A percentile compares a stretch with the other conserved stretches of the same genome.
These are phyloP conservation scores for Cubamyces lactineus DNA, from an alignment of 768 basidiomycete genomes.

Conservation along the genomic window DNA sequence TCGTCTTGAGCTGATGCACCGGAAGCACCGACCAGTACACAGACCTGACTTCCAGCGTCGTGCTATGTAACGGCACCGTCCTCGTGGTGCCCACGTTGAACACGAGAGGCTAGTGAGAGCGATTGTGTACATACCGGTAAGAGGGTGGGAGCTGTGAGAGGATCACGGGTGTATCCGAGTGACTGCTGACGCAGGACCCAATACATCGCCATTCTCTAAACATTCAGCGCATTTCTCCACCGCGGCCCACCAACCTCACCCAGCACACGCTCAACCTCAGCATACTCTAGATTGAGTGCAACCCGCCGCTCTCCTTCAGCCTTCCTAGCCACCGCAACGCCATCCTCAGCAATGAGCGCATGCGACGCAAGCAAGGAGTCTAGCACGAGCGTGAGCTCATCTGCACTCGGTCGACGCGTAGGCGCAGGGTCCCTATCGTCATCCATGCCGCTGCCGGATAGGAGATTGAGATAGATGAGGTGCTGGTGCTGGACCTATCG, in stretches of 20 bases:
- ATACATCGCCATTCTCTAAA: constrained; percentile 17
- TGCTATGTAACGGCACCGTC: no score
- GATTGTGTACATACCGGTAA: no score
- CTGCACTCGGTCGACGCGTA: constrained; percentile 53
- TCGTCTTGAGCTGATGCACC: no score
- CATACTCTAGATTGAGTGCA: constrained; percentile 80
- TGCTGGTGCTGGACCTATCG: constrained; percentile 76
- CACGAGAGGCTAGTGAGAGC: no score
- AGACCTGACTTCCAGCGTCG: no score
- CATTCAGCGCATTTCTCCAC: constrained; percentile 61
- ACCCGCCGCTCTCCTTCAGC: constrained; percentile 68
- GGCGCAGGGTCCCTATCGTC: constrained; percentile 51
- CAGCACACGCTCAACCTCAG: constrained; percentile 84
- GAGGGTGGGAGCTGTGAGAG: no score
- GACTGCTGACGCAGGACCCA: no score
- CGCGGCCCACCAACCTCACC: constrained; percentile 73
- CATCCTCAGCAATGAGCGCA: constrained; percentile 75
- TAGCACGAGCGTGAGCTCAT: constrained; percentile 70
- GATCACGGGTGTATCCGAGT: no score
- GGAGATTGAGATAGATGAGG: constrained; percentile 63
- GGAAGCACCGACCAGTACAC: no score
- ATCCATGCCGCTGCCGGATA: constrained; percentile 47
- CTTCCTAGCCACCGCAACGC: constrained; percentile 55
- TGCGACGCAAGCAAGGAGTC: constrained; percentile 78
- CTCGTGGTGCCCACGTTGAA: no score